Conservation (phyloP, 192 early-diverging fungal species). For the Entrophospora sp. region DNA sequence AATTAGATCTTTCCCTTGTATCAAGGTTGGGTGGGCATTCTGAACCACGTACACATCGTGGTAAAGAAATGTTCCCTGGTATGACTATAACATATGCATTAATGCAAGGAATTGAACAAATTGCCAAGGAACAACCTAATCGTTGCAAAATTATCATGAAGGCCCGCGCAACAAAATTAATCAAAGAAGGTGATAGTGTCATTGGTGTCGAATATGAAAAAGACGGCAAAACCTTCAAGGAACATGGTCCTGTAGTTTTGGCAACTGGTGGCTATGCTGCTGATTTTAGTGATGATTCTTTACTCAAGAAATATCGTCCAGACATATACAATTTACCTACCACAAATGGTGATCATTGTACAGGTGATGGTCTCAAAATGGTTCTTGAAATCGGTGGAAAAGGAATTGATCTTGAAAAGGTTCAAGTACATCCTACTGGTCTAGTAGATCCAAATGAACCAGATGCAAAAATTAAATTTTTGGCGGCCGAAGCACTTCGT, state of each 20-base stretch:
- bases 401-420: conserved; percentile 90
- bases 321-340: conserved; percentile 67
- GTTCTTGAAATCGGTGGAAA: conserved; percentile 67
- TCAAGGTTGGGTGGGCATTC: conserved; percentile 90
- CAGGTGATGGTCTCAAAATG: conserved; percentile 93
- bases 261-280: conserved; percentile 96
- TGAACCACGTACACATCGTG: conserved; percentile 90
- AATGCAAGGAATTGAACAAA: conserved; percentile 71
- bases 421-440: conserved; percentile 97
- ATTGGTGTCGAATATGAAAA: conserved; percentile 76
- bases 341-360: conserved; percentile 92
- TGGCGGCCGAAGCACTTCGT: conserved; percentile 93
- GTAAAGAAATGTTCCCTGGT: conserved; percentile 70
- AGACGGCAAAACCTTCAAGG: conserved; percentile 49
- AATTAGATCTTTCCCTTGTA: conserved; percentile 79
- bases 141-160: conserved; percentile 75
- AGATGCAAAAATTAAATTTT: conserved; percentile 84
- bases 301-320: conserved; percentile 77
- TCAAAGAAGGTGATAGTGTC: conserved; percentile 55
- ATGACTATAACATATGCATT: conserved; percentile 95
- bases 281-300: conserved; percentile 67
- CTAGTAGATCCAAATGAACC: conserved; percentile 85
- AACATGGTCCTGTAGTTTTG: conserved; percentile 73
- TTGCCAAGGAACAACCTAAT: conserved; percentile 52
- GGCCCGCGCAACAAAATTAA: conserved; percentile 69